A percentile compares a stretch with the other conserved stretches of the same genome.
phyloP scores from a whole-genome alignment of 1,284 basidiomycete species.

The Pseudozyma thailandica region DNA sequence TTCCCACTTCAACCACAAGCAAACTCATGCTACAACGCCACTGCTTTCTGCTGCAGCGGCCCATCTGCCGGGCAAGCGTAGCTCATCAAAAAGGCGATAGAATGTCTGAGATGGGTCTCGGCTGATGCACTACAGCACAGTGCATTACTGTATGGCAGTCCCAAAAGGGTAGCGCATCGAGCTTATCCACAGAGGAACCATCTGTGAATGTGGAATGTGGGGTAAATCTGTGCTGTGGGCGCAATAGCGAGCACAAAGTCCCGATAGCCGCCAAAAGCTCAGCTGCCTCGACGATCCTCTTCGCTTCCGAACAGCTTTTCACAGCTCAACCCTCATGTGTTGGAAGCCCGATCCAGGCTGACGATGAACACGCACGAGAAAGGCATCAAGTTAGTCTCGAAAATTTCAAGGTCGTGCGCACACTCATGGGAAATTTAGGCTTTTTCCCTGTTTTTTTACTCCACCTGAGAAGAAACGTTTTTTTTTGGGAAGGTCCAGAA shows the following conservation, averaged over 20 bases:
- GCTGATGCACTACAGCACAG: too few species aligned
- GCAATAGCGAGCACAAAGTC: conserved; percentile 27
- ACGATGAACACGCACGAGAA: too few species aligned
- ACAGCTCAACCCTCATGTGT: not conserved
- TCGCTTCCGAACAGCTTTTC: conserved; percentile 38
- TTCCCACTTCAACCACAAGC: too few species aligned
- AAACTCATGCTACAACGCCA: too few species aligned
- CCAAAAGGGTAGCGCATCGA: not conserved
- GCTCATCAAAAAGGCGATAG: too few species aligned
- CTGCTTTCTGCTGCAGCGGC: too few species aligned
- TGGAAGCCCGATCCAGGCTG: too few species aligned
- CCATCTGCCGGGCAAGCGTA: too few species aligned
- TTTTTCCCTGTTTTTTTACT: conserved; percentile 14
- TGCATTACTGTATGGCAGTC: too few species aligned
- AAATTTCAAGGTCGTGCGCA: conserved; percentile 24
- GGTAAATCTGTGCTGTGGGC: conserved; percentile 11
- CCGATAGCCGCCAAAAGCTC: conserved; percentile 26
- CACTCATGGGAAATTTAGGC: not conserved
- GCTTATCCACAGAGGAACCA: too few species aligned
- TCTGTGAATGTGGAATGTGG: too few species aligned
- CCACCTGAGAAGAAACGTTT: conserved; percentile 9
- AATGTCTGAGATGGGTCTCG: too few species aligned
- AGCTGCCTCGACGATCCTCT: not conserved
- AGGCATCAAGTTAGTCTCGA: not conserved
- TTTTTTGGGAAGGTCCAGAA: not conserved